These are phyloP conservation scores for Dothidotthia symphoricarpi DNA, from an alignment of 2,329 filamentous ascomycete species.

Conservation along the genomic window DNA sequence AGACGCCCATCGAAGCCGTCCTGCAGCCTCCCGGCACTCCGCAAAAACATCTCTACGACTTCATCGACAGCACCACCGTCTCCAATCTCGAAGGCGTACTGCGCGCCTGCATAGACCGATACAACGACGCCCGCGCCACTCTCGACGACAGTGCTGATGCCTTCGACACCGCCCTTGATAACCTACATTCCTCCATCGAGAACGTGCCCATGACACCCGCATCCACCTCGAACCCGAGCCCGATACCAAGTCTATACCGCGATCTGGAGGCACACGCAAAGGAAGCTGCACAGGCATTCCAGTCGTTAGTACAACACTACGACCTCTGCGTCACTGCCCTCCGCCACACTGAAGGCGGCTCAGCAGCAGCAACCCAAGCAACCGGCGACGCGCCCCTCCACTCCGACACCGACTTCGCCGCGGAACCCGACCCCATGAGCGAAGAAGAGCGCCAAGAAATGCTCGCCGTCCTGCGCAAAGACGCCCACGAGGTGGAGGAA, in stretches of 20 bases:
- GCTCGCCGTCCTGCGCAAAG: conserved; percentile 73
- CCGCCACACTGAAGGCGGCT: conserved; percentile 73
- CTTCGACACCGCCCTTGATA: conserved; percentile 69
- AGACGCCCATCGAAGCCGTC: conserved; percentile 62
- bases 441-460: conserved; percentile 78
- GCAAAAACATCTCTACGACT: conserved; percentile 67
- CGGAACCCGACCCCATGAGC: conserved; percentile 67
- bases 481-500: conserved; percentile 63
- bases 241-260: conserved; percentile 50
- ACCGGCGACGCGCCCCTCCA: conserved; percentile 37
- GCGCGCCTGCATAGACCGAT: conserved; percentile 67
- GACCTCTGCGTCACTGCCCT: conserved; percentile 91
- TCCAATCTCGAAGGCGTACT: conserved; percentile 64
- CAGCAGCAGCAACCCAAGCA: conserved; percentile 48
- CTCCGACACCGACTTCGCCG: conserved; percentile 28
- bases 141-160: conserved; percentile 56
- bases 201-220: conserved; percentile 33
- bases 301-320: conserved; percentile 82
- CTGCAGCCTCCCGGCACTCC: conserved; percentile 55
- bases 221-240: conserved; percentile 35
- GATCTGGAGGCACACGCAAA: conserved; percentile 70
- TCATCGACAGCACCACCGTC: conserved; percentile 71
- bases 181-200: conserved; percentile 37
- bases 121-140: conserved; percentile 65
- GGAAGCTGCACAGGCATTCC: conserved; percentile 76